Base-by-base conservation (phyloP, 352 stramenopile genomes). In the Pythium apleroticum region DNA sequence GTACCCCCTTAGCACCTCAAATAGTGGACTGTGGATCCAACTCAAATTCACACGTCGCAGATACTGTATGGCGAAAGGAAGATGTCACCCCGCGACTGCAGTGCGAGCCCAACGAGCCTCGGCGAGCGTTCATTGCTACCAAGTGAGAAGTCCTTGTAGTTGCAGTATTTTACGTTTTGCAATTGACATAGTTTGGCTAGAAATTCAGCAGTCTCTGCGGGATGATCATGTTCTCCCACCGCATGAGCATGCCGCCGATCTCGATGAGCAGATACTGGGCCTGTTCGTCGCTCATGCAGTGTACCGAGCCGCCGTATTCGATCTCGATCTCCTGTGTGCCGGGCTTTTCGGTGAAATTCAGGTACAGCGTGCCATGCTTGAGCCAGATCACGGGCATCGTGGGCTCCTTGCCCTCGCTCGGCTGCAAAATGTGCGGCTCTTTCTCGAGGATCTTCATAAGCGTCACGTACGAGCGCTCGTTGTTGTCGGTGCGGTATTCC, bases 401-500 rank as follows among this genome's bases (percentile, higher is more conserved):
- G 7, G 55, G n/a, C 15, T 52, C 56, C 28, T 30, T 39, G 43
- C 20, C 33, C 2, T 60, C 22, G 8, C 12, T 31, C 7, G 63
- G 19, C 35, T 72, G 50, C 22, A 65, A 12, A 7, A 68, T 57
- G 22, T 68, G 58, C 33, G 60, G 60, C 1, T 69, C 60, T 27
- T 69, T 73, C 60, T 73, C 66, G 6, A 69, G 41, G 11, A 72
- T 28, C 66, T 63, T 61, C 66, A 72, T 72, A 43, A 72, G 66
- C 41, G 57, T 65, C 30, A 72, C 46, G 22, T 37, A 57, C 20
- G 66, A 56, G 22, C 55, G 66, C 41, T 72, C 66, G 39, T 60
- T 53, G 3, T 57, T 14, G 25, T 65, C 54, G 4, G 59, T 68
- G 10, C n/a, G 41, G 52, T 72, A 68, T 19, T 65, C 31, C 49